Evolutionary conservation across 768 basidiomycete genomes (phyloP).

Genomic region (Suillus plorans): DNA sequence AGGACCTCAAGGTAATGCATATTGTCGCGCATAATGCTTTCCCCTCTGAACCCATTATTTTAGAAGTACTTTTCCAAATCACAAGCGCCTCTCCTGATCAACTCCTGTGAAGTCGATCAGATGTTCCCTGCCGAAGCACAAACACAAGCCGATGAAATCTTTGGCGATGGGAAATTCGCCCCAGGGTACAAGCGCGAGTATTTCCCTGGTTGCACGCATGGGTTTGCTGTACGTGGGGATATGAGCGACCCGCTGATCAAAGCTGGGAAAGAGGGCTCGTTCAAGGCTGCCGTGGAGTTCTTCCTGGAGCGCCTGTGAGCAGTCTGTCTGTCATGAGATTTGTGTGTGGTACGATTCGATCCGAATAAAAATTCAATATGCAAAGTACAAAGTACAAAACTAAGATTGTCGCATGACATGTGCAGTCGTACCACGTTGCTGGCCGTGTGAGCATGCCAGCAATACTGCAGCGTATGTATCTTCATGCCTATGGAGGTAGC

Average conservation of each 20-base stretch:
- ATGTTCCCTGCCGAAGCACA: conserved; percentile 51
- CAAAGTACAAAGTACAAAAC: conserved; percentile 16
- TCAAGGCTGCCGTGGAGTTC: conserved; percentile 58
- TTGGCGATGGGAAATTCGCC: conserved; percentile 47
- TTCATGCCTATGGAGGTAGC: not conserved
- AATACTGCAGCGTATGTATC: not conserved
- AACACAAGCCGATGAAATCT: conserved; percentile 46
- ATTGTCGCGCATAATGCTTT: not conserved
- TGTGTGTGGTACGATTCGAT: not conserved
- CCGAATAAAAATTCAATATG: not conserved
- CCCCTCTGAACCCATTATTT: not conserved
- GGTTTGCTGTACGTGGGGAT: conserved; percentile 53
- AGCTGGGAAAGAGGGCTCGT: conserved; percentile 64
- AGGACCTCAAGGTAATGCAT: conserved; percentile 56
- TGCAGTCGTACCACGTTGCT: not conserved
- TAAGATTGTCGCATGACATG: not conserved
- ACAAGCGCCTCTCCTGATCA: conserved; percentile 63
- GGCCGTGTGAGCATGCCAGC: not conserved
- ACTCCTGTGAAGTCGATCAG: conserved; percentile 55
- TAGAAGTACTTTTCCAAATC: conserved; percentile 49
- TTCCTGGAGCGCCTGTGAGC: conserved; percentile 37
- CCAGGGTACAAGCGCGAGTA: conserved; percentile 52
- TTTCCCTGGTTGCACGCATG: conserved; percentile 50
- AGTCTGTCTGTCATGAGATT: not conserved
- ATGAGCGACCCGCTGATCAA: conserved; percentile 49